Conservation (phyloP, 257 asterid species). For the Primulina tabacum region DNA sequence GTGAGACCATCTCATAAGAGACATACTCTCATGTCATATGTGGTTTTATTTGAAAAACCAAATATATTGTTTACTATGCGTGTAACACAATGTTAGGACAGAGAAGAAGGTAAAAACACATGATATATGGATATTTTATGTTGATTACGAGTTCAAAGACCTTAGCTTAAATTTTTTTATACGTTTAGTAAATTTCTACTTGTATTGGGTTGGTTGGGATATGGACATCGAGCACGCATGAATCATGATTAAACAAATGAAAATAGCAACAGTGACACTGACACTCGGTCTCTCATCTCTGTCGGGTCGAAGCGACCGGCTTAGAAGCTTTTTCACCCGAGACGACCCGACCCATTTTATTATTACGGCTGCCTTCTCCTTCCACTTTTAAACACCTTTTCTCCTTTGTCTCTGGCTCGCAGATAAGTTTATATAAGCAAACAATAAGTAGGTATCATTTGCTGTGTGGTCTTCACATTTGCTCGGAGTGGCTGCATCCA, state of each 20-base stretch:
- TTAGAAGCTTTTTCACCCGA: not conserved
- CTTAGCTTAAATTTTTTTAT: too few relatives aligned
- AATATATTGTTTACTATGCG: too few relatives aligned
- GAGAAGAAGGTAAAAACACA: too few relatives aligned
- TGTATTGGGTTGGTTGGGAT: conserved; percentile 20
- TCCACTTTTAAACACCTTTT: conserved; percentile 8
- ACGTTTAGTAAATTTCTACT: not conserved
- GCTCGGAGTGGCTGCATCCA: too few relatives aligned
- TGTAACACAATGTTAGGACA: too few relatives aligned
- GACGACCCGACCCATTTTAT: conserved; percentile 36
- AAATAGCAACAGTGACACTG: conserved; percentile 34
- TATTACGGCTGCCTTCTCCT: conserved; percentile 22
- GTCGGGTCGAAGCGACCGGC: conserved; percentile 57
- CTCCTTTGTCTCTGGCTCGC: conserved; percentile 16
- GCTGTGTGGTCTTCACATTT: too few relatives aligned
- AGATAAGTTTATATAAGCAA: not conserved
- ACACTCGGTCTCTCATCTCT: conserved; percentile 41
- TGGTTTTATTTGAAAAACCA: too few relatives aligned
- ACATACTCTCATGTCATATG: too few relatives aligned
- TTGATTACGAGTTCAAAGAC: too few relatives aligned
- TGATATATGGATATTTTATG: not conserved
- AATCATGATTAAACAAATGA: conserved; percentile 31
- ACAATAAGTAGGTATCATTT: not conserved
- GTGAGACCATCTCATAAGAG: too few relatives aligned
- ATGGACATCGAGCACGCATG: conserved; percentile 32